Evolutionary conservation across 2,329 filamentous ascomycete genomes (phyloP).

Genomic region (Penicillium sp.): DNA sequence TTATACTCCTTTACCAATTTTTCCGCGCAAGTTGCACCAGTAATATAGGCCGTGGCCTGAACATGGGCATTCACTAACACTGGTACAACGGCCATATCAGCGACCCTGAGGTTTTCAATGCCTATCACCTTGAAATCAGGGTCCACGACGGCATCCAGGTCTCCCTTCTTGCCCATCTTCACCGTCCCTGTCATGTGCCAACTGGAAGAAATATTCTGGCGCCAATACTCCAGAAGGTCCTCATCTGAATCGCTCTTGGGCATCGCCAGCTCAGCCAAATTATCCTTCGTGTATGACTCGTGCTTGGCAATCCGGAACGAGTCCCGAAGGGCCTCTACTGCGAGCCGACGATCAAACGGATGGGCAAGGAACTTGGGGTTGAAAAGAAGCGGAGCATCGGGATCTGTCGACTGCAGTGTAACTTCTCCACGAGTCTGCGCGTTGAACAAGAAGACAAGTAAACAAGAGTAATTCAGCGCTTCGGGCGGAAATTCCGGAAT

Average conservation of each 20-base stretch:
- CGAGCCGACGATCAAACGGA: conserved; percentile 56
- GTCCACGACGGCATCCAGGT: conserved; percentile 52
- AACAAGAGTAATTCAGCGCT: conserved; percentile 46
- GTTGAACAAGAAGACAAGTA: conserved; percentile 55
- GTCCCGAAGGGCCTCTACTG: conserved; percentile 52
- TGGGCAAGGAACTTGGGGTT: conserved; percentile 57
- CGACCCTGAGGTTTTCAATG: conserved; percentile 41
- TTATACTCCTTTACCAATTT: conserved; percentile 50
- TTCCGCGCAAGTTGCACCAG: conserved; percentile 55
- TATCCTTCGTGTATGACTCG: conserved; percentile 49
- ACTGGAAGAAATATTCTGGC: conserved; percentile 47
- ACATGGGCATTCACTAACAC: conserved; percentile 51
- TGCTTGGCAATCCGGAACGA: conserved; percentile 44
- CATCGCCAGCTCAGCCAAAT: conserved; percentile 43
- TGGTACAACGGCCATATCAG: conserved; percentile 46
- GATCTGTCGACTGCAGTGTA: conserved; percentile 55
- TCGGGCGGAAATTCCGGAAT: conserved; percentile 39
- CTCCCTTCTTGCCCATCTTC: conserved; percentile 55
- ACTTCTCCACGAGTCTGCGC: conserved; percentile 56
- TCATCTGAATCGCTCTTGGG: conserved; percentile 56
- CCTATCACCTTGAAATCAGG: conserved; percentile 41
- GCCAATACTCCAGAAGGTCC: conserved; percentile 55
- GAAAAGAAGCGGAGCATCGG: conserved; percentile 52
- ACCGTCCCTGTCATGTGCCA: conserved; percentile 61
- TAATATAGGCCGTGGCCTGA: conserved; percentile 56